phyloP scores from a whole-genome alignment of 768 basidiomycete species.

The Rhodotorula babjevae region DNA sequence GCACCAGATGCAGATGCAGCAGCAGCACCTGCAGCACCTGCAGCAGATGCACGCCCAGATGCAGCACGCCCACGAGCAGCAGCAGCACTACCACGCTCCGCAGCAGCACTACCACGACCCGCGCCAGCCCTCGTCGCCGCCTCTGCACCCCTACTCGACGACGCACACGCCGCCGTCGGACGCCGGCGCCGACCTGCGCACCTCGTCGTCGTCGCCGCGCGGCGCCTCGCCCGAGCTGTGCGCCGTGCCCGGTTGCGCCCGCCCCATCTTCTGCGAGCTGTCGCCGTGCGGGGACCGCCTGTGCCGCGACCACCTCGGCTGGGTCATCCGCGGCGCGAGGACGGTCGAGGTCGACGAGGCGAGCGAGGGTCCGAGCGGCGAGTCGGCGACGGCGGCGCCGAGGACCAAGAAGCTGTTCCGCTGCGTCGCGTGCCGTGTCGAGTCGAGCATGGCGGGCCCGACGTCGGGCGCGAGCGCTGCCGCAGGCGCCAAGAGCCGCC shows the following conservation, averaged over 20 bases:
- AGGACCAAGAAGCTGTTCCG: slow-evolving; percentile 9
- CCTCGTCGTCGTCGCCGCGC: too few species aligned
- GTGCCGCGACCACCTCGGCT: slow-evolving; percentile 23
- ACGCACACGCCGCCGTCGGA: neutral
- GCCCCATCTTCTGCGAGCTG: slow-evolving; percentile 7
- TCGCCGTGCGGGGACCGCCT: slow-evolving; percentile 19
- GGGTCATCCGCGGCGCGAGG: neutral
- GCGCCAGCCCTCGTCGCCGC: neutral
- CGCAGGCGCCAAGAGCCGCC: neutral
- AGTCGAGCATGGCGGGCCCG: neutral
- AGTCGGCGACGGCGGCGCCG: neutral
- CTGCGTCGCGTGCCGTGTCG: neutral
- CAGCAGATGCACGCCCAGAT: too few species aligned
- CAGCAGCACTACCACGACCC: neutral
- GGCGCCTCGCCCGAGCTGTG: neutral
- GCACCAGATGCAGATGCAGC: neutral
- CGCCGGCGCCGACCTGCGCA: neutral
- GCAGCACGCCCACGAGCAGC: too few species aligned
- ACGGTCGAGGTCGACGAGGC: neutral
- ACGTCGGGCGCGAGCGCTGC: neutral
- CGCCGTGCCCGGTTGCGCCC: neutral
- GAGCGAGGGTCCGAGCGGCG: too few species aligned
- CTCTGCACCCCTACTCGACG: neutral
- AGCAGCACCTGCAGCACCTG: neutral
- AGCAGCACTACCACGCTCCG: too few species aligned